phyloP scores from a whole-genome alignment of 148 eudicot species.

The Heliosperma pusillum region DNA sequence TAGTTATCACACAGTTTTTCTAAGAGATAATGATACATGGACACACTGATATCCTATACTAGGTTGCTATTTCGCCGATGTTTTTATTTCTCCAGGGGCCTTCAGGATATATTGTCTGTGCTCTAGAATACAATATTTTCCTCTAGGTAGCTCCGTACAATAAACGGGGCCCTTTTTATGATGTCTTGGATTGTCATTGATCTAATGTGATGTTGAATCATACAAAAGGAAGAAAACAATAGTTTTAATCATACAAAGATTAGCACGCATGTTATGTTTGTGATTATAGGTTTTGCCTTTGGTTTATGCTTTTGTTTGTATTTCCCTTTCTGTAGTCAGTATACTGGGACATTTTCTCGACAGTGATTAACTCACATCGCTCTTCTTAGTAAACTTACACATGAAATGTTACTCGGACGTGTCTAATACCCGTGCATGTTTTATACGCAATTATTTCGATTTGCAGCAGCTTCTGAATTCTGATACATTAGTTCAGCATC shows the following conservation, averaged over 20 bases:
- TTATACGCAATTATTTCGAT: neutral
- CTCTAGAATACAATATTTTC: neutral
- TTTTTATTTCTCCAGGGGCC: neutral
- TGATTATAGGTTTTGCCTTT: neutral
- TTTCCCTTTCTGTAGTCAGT: neutral
- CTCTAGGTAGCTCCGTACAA: constrained; percentile 8
- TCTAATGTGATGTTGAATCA: constrained; percentile 1
- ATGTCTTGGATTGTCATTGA: neutral
- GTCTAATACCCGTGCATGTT: neutral
- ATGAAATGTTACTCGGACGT: neutral
- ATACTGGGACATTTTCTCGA: neutral
- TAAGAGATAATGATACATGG: neutral
- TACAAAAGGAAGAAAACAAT: neutral
- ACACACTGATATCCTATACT: neutral
- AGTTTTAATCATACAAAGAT: neutral
- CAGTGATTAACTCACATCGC: neutral
- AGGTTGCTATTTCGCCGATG: neutral
- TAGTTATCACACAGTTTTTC: constrained; percentile 4
- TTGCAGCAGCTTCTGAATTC: constrained; percentile 4
- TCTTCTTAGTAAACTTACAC: neutral
- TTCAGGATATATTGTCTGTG: neutral
- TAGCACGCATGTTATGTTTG: constrained; percentile 7
- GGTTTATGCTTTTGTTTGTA: constrained; percentile 19
- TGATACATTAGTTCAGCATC: neutral
- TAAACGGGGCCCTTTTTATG: neutral